Base-by-base conservation (phyloP, 2,329 filamentous ascomycete species). In the Exophiala sp. region DNA sequence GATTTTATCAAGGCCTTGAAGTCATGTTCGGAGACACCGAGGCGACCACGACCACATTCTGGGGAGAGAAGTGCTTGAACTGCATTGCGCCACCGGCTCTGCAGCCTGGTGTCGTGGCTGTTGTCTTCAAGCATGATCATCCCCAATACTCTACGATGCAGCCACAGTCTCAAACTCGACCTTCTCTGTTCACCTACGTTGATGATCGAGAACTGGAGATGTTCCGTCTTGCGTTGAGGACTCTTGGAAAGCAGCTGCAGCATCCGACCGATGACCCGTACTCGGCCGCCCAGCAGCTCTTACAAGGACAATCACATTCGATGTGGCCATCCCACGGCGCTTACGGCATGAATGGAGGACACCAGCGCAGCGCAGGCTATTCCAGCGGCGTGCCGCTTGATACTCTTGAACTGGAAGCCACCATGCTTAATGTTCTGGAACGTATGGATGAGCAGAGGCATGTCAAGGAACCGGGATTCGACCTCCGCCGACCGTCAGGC, bases 11-110 rank as follows among this genome's bases (percentile, higher is more conserved):
- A 70, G 84, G 84, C 1, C 79, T 95, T 58, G 88, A 91, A 58
- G 88, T 96, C 50, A 87, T 91, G 71, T 96, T 96, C 68, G 91
- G 91, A 16, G 83, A 86, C 57, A 77, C 75, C 12, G 73, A 80
- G 43, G 83, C 84, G 14, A 83, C 86, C 0, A 88, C 86, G 0
- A 91, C 88, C 1, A 89, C 87, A 0, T 94, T 82, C 67, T 92
- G 88, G 87, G 86, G 88, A 41, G 82, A 88, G 58, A 85, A 85
- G 54, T 87, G 87, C n/a, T 74, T 95, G 16, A 87, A 91, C 49
- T 92, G 88, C 63, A 76, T 91, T 42, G 76, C 91, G 8, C 89
- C 89, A 3, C 88, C 89, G 3, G 84, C 85, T 10, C 71, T 82
- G 5, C 77, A 81, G 24, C 77, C 86, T 1, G 88, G 88, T 3